phyloP scores from a whole-genome alignment of 2,329 filamentous ascomycete genomes.

The Pseudocercospora macadamiae region DNA sequence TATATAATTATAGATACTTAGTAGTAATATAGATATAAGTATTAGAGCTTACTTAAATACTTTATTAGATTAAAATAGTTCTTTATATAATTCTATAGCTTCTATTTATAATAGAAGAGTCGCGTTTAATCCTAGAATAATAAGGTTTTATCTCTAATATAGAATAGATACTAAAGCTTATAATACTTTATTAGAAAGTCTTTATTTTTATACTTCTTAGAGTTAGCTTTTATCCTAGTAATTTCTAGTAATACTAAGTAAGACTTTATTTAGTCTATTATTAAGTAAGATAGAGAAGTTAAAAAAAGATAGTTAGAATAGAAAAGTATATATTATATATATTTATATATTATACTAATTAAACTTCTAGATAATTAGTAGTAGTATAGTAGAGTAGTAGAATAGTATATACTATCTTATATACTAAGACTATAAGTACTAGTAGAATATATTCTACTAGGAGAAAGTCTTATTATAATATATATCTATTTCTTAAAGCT shows the following conservation, averaged over 20 bases:
- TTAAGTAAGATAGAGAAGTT: too few species aligned
- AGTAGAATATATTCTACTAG: too few species aligned
- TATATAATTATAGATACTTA: neutral
- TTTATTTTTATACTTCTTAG: neutral
- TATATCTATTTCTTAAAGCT: too few species aligned
- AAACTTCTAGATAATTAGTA: too few species aligned
- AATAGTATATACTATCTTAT: too few species aligned
- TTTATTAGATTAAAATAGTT: neutral
- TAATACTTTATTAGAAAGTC: neutral
- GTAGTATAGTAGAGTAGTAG: too few species aligned
- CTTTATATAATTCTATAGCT: neutral
- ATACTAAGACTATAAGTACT: too few species aligned
- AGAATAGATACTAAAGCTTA: neutral
- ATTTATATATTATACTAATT: too few species aligned
- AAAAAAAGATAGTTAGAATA: too few species aligned
- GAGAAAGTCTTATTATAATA: too few species aligned
- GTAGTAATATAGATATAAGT: neutral
- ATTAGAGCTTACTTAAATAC: neutral
- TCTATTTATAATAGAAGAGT: neutral
- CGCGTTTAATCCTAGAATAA: neutral
- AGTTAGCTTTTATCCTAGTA: neutral
- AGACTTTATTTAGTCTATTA: too few species aligned
- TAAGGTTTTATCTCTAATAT: neutral
- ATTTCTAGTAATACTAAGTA: neutral
- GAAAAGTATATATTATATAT: too few species aligned